These are phyloP conservation scores for Postia placenta DNA, from an alignment of 768 basidiomycete genomes.

Conservation along the genomic window DNA sequence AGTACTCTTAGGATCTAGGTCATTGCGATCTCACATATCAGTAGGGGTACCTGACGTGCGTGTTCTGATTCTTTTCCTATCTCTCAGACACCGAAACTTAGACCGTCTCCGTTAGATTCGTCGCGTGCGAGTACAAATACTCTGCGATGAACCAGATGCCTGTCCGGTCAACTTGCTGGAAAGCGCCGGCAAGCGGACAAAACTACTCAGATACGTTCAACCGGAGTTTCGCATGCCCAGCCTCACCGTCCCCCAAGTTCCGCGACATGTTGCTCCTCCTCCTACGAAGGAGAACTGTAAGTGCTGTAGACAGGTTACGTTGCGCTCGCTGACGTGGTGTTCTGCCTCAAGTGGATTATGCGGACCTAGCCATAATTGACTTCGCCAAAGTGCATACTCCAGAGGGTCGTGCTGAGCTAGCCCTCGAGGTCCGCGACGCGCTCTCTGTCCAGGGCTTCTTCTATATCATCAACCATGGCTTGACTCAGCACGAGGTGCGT, in stretches of 20 bases:
- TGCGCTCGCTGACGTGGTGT: not conserved
- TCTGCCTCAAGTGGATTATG: slow-evolving; percentile 24
- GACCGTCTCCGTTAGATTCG: too few species aligned
- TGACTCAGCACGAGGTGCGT: slow-evolving; percentile 18
- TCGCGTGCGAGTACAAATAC: too few species aligned
- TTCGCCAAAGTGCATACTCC: slow-evolving; percentile 20
- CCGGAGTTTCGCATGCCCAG: slow-evolving; percentile 19
- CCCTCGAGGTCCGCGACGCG: slow-evolving; percentile 20
- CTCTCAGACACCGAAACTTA: too few species aligned
- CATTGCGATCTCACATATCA: too few species aligned
- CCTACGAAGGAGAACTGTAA: slow-evolving; percentile 29
- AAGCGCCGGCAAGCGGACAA: too few species aligned
- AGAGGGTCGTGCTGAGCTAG: slow-evolving; percentile 23
- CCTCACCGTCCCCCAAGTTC: slow-evolving; percentile 25
- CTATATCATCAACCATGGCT: slow-evolving; percentile 28
- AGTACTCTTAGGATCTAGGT: too few species aligned
- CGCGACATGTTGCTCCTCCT: slow-evolving; percentile 32
- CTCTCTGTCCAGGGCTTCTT: slow-evolving; percentile 26
- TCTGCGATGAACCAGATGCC: too few species aligned
- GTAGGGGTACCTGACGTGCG: too few species aligned
- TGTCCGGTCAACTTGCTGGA: too few species aligned
- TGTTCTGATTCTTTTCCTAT: too few species aligned
- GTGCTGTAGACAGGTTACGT: slow-evolving; percentile 10
- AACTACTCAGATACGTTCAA: too few species aligned
- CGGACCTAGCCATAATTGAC: slow-evolving; percentile 26